Evolutionary conservation across 2,329 filamentous ascomycete genomes (phyloP).

Genomic region (Cordyceps farinosa): DNA sequence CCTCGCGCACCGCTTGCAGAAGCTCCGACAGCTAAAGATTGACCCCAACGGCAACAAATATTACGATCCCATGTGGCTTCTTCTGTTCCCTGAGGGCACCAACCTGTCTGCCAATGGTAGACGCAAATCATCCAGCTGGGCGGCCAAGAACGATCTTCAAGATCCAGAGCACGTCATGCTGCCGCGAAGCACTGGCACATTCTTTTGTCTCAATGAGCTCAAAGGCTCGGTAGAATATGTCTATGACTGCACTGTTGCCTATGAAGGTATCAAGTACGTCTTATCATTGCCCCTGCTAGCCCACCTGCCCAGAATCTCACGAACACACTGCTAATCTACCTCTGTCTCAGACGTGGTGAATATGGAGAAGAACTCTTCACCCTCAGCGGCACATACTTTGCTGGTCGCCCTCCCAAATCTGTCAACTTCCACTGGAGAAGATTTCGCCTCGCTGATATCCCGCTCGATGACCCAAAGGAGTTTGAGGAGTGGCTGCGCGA

Average conservation of each 20-base stretch:
- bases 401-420: constrained; percentile 85
- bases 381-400: constrained; percentile 79
- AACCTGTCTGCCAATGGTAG: constrained; percentile 71
- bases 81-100: constrained; percentile 85
- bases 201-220: constrained; percentile 74
- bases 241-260: constrained; percentile 92
- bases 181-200: constrained; percentile 75
- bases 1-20: constrained; percentile 69
- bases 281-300: not conserved
- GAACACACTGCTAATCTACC: not conserved
- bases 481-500: constrained; percentile 85
- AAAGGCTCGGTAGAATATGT: constrained; percentile 73
- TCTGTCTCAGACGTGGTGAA: constrained; percentile 59
- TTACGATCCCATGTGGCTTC: constrained; percentile 81
- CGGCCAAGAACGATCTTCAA: constrained; percentile 67
- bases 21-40: constrained; percentile 58
- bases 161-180: constrained; percentile 73
- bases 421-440: constrained; percentile 97
- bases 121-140: constrained; percentile 69
- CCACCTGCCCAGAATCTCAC: not conserved
- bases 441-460: constrained; percentile 76
- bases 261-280: constrained; percentile 87
- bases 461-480: constrained; percentile 65
- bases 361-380: constrained; percentile 93
- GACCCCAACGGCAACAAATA: constrained; percentile 54